Percentiles rank a stretch among this genome's conserved stretches.
phyloP scores from a whole-genome alignment of 2,329 filamentous ascomycete species.

The Bipolaris victoriae region DNA sequence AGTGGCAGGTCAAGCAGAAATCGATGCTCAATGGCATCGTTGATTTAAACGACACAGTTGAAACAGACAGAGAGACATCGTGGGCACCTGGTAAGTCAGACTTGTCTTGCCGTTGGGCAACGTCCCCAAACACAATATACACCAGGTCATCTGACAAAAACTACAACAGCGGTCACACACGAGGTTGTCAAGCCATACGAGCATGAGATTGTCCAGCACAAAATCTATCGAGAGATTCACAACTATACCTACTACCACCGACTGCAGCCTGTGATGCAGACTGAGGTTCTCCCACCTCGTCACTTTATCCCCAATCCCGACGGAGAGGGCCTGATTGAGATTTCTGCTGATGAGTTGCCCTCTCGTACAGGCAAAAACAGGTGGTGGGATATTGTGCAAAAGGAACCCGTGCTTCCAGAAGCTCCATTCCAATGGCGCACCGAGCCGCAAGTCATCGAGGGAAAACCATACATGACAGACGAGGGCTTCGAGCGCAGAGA shows the following conservation, averaged over 20 bases:
- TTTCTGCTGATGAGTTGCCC: conserved; percentile 53
- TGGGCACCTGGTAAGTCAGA: conserved; percentile 49
- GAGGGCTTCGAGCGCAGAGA: conserved; percentile 53
- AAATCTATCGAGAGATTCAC: conserved; percentile 61
- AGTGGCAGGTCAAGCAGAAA: conserved; percentile 15
- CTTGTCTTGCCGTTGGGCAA: neutral
- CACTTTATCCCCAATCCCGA: conserved; percentile 56
- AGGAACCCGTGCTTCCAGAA: conserved; percentile 19
- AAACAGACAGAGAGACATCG: conserved; percentile 45
- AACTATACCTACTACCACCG: conserved; percentile 60
- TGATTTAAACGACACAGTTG: conserved; percentile 48
- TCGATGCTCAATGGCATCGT: conserved; percentile 39
- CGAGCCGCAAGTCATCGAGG: conserved; percentile 50
- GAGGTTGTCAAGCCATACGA: conserved; percentile 54
- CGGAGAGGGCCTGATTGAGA: conserved; percentile 51
- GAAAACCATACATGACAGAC: conserved; percentile 42
- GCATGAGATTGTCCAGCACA: conserved; percentile 56
- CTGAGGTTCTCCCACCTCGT: conserved; percentile 59
- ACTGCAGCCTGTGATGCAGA: conserved; percentile 60
- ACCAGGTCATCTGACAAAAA: conserved; percentile 15
- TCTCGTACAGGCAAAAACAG: conserved; percentile 37
- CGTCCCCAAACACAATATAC: neutral
- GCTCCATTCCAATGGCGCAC: conserved; percentile 26
- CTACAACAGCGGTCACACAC: conserved; percentile 56
- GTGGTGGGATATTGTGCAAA: conserved; percentile 38